These are phyloP conservation scores for Solanum dulcamara DNA, from an alignment of 257 asterid genomes.

Conservation along the genomic window DNA sequence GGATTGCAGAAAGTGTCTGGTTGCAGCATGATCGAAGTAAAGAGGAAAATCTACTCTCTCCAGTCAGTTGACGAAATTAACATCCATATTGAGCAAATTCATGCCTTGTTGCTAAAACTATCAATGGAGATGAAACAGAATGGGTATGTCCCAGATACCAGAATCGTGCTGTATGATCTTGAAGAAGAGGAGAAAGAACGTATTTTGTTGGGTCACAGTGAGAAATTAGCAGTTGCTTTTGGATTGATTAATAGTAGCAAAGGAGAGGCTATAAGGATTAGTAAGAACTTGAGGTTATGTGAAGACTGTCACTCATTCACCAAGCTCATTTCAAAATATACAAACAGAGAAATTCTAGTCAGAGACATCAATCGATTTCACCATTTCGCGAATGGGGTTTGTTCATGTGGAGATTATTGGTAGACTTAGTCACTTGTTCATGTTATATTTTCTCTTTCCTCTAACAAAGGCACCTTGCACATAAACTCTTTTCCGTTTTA, in stretches of 20 bases:
- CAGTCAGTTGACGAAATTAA: slow-evolving; percentile 60
- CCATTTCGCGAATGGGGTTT: slow-evolving; percentile 63
- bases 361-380: slow-evolving; percentile 74
- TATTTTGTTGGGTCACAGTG: slow-evolving; percentile 78
- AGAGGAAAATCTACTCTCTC: slow-evolving; percentile 35
- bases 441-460: background rate
- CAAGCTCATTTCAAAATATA: slow-evolving; percentile 52
- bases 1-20: slow-evolving; percentile 80
- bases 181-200: slow-evolving; percentile 60
- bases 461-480: background rate
- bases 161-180: slow-evolving; percentile 56
- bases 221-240: slow-evolving; percentile 76
- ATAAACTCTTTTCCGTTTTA: background rate
- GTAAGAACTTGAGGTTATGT: slow-evolving; percentile 80
- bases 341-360: slow-evolving; percentile 52
- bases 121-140: slow-evolving; percentile 64
- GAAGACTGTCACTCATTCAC: slow-evolving; percentile 88
- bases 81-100: slow-evolving; percentile 69
- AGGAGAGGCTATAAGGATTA: slow-evolving; percentile 71
- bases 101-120: slow-evolving; percentile 46
- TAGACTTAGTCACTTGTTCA: slow-evolving; percentile 2
- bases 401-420: slow-evolving; percentile 89
- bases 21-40: slow-evolving; percentile 78
- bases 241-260: slow-evolving; percentile 62
- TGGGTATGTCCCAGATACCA: slow-evolving; percentile 71